Conservation (phyloP, 108 stramenopile genomes). For the Nitzschia inconspicua region DNA sequence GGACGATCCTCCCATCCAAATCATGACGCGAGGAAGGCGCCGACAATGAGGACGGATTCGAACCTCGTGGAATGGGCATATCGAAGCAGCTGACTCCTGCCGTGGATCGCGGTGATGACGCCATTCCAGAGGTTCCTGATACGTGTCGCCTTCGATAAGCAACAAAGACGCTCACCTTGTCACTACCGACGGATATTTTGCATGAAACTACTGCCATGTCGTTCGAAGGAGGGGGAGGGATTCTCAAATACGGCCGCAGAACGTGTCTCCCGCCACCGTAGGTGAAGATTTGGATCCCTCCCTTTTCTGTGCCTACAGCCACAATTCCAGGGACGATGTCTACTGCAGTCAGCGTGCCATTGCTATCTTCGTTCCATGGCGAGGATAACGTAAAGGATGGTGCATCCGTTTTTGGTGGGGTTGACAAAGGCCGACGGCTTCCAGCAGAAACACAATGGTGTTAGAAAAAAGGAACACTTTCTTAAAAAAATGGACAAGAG, state of each 20-base stretch:
- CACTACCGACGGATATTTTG: conserved; percentile 21
- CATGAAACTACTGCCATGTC: conserved; percentile 20
- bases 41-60: conserved; percentile 27
- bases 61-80: conserved; percentile 50
- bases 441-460: neutral
- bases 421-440: conserved; percentile 20
- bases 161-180: conserved; percentile 40
- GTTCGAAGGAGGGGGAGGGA: conserved; percentile 62
- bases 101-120: conserved; percentile 29
- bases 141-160: conserved; percentile 22
- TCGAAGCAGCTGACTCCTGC: conserved; percentile 77
- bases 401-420: conserved; percentile 26
- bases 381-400: conserved; percentile 25
- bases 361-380: conserved; percentile 38
- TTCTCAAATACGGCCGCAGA: conserved; percentile 46
- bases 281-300: conserved; percentile 60
- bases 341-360: conserved; percentile 56
- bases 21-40: conserved; percentile 72
- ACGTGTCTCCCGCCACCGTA: conserved; percentile 33
- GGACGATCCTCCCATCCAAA: conserved; percentile 69
- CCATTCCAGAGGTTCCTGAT: neutral
- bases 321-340: conserved; percentile 68
- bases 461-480: neutral
- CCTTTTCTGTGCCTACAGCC: conserved; percentile 75
- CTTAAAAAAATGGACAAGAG: neutral